Conservation (phyloP, 768 basidiomycete genomes). For the Pleurotus tuber-regium region DNA sequence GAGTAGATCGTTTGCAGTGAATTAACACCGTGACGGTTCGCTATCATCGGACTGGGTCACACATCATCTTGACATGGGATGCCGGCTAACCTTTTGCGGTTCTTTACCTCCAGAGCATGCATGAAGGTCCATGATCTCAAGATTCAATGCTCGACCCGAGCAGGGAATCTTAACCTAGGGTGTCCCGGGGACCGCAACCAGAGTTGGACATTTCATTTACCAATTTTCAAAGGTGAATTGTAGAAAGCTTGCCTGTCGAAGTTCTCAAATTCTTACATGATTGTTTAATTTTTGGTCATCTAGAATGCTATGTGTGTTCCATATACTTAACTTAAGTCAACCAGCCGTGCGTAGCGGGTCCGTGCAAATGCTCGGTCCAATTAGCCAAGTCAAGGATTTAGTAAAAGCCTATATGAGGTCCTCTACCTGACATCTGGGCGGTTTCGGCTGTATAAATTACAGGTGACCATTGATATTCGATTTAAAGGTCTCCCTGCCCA, state of each 20-base stretch:
- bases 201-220: constrained; percentile 1
- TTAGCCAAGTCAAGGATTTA: constrained; percentile 9
- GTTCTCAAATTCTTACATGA: constrained; percentile 1
- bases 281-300: constrained; percentile 9
- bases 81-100: constrained; percentile 9
- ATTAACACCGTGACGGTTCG: constrained; percentile 8
- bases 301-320: constrained; percentile 5
- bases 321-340: constrained; percentile 6
- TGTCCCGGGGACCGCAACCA: constrained; percentile 2
- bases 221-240: constrained; percentile 4
- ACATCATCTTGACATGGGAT: constrained; percentile 7
- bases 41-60: neutral
- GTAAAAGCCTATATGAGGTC: constrained; percentile 7
- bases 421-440: constrained; percentile 34
- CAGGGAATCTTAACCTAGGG: constrained; percentile 1
- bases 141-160: constrained; percentile 6
- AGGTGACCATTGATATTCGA: constrained; percentile 1
- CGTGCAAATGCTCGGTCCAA: constrained; percentile 4
- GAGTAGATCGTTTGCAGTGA: neutral
- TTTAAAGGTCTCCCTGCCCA: constrained; percentile 5
- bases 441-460: constrained; percentile 26
- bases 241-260: too few species aligned
- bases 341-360: constrained; percentile 10
- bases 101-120: neutral
- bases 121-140: neutral